Evolutionary conservation across 2,329 filamentous ascomycete genomes (phyloP).

Genomic region (Hymenoscyphus albidus): DNA sequence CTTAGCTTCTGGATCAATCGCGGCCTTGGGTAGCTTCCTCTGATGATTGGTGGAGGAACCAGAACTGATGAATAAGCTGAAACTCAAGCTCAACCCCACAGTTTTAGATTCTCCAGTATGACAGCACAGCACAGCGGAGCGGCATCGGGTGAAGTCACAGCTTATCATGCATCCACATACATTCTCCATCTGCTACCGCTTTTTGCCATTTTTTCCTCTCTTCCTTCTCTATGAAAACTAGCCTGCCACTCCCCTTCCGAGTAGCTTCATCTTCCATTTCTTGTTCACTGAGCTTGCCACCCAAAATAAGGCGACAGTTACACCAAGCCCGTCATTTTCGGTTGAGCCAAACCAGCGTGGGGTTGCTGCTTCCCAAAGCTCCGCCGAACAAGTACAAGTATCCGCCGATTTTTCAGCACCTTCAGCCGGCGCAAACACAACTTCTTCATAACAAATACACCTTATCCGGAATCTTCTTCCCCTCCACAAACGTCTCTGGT

Average conservation of each 20-base stretch:
- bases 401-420: neutral
- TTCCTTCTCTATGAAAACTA: neutral
- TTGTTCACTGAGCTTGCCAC: neutral
- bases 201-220: neutral
- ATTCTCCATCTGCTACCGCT: neutral
- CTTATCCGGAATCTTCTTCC: neutral
- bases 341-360: neutral
- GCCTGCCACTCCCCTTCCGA: neutral
- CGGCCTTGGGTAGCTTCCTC: no score
- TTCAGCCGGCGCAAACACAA: neutral
- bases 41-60: neutral
- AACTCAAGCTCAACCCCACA: neutral
- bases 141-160: neutral
- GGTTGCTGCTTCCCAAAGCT: neutral
- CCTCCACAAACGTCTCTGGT: neutral
- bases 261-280: neutral
- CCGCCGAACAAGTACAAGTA: neutral
- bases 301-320: neutral
- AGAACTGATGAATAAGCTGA: neutral
- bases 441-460: neutral
- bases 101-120: neutral
- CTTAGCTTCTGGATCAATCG: no score
- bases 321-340: neutral
- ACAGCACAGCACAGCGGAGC: neutral
- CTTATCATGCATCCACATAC: neutral